Conservation (phyloP, 2,329 filamentous ascomycete species). For the Ophiosphaerella narmari region DNA sequence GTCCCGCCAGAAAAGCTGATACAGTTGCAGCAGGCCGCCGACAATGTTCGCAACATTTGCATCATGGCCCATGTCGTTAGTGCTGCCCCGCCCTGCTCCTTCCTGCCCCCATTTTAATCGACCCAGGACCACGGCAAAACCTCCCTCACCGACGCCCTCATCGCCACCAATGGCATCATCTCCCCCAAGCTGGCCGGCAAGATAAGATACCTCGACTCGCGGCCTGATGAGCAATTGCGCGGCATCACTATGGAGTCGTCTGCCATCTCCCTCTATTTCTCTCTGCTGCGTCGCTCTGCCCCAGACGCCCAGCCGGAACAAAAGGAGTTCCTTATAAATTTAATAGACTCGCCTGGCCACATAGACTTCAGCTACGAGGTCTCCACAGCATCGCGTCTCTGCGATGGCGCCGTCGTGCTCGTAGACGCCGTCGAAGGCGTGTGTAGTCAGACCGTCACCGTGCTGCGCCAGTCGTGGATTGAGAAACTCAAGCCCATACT, state of each 20-base stretch:
- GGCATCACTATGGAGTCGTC: slow-evolving; percentile 99
- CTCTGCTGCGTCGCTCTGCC: slow-evolving; percentile 75
- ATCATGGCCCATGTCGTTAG: slow-evolving; percentile 19
- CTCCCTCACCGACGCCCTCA: slow-evolving; percentile 90
- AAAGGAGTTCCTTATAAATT: slow-evolving; percentile 92
- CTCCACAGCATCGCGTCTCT: slow-evolving; percentile 90
- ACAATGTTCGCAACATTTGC: slow-evolving; percentile 85
- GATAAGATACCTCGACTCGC: slow-evolving; percentile 94
- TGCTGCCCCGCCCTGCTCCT: slow-evolving; percentile 1
- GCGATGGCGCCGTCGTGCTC: slow-evolving; percentile 90
- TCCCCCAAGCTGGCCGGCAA: slow-evolving; percentile 97
- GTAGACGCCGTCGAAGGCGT: slow-evolving; percentile 98
- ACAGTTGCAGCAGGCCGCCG: slow-evolving; percentile 81
- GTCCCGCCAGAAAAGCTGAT: slow-evolving; percentile 90
- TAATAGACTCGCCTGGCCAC: slow-evolving; percentile 97
- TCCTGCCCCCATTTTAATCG: slow-evolving; percentile 17
- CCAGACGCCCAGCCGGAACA: slow-evolving; percentile 71
- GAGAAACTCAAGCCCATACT: slow-evolving; percentile 94
- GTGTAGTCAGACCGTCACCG: slow-evolving; percentile 97
- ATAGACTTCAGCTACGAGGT: slow-evolving; percentile 99
- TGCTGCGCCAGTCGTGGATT: slow-evolving; percentile 90
- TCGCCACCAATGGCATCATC: slow-evolving; percentile 99
- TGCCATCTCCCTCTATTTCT: slow-evolving; percentile 95
- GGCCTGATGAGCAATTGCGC: slow-evolving; percentile 91
- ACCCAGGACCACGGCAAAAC: slow-evolving; percentile 94